Percentiles rank a stretch among this genome's conserved stretches.
phyloP scores from a whole-genome alignment of 768 basidiomycete genomes.

The Strobilomyces echinocephalus region DNA sequence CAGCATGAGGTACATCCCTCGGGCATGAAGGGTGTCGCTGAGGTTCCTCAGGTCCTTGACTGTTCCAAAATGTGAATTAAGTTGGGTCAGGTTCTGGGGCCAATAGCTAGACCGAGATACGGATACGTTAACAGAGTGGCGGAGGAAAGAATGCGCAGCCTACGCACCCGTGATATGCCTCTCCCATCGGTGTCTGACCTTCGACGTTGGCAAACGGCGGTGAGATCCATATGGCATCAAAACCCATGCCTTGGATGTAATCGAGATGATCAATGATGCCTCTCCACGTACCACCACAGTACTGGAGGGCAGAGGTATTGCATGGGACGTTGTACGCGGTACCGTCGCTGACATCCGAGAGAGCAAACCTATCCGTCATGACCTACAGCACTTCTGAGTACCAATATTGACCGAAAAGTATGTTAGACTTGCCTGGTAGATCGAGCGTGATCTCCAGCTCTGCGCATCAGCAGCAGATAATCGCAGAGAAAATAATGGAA shows the following conservation, averaged over 20 bases:
- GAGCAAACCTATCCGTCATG: constrained; percentile 60
- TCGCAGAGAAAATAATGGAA: constrained; percentile 2
- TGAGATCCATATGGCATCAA: constrained; percentile 57
- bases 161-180: constrained; percentile 53
- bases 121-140: background rate
- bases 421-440: constrained; percentile 43
- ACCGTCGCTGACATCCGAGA: constrained; percentile 32
- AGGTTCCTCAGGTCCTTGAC: constrained; percentile 48
- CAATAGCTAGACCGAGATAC: constrained; percentile 39
- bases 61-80: constrained; percentile 54
- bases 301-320: constrained; percentile 42
- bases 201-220: constrained; percentile 50
- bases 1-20: constrained; percentile 58
- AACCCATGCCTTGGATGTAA: constrained; percentile 61
- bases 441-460: constrained; percentile 49
- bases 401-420: background rate
- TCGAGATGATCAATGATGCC: constrained; percentile 51
- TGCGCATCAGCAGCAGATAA: constrained; percentile 37
- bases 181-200: constrained; percentile 44
- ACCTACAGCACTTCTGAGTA: constrained; percentile 27
- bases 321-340: constrained; percentile 35
- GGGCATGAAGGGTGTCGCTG: constrained; percentile 41
- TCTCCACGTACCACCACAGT: constrained; percentile 57
- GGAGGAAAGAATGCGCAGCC: background rate
- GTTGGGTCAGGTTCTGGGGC: constrained; percentile 41